Conservation (phyloP, 345 rosid genomes). For the Pugionium dolabratum region DNA sequence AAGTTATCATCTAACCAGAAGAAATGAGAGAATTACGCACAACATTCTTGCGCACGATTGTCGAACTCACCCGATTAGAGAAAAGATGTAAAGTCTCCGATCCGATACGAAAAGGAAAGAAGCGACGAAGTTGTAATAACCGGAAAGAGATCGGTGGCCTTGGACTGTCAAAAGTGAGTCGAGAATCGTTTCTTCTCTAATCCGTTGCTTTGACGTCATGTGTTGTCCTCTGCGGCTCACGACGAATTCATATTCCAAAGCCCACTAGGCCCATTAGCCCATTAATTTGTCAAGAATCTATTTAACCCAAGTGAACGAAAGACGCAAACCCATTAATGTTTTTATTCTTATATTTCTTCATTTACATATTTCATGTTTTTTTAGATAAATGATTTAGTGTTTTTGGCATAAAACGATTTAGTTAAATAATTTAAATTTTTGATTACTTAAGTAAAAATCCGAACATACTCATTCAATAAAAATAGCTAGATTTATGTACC, state of each 20-base stretch:
- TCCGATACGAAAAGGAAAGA: slow-evolving; percentile 15
- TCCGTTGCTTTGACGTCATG: slow-evolving; percentile 21
- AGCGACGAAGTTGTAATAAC: slow-evolving; percentile 11
- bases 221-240: slow-evolving; percentile 13
- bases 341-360: too few species aligned
- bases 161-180: slow-evolving; percentile 29
- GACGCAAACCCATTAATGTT: not conserved
- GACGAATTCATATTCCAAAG: slow-evolving; percentile 5
- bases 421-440: too few species aligned
- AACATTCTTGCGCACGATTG: not conserved
- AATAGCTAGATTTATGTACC: too few species aligned
- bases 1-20: slow-evolving; percentile 18
- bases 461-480: too few species aligned
- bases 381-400: too few species aligned
- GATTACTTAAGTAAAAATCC: too few species aligned
- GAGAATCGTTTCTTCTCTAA: slow-evolving; percentile 14
- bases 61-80: slow-evolving; percentile 23
- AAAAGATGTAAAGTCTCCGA: slow-evolving; percentile 1
- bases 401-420: too few species aligned
- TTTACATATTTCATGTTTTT: not conserved
- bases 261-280: slow-evolving; percentile 25
- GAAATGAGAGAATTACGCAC: not conserved
- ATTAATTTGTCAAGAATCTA: not conserved
- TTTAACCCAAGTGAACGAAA: not conserved
- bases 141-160: slow-evolving; percentile 39